These are phyloP conservation scores for Salix caprea DNA, from an alignment of 345 rosid genomes.

Conservation along the genomic window DNA sequence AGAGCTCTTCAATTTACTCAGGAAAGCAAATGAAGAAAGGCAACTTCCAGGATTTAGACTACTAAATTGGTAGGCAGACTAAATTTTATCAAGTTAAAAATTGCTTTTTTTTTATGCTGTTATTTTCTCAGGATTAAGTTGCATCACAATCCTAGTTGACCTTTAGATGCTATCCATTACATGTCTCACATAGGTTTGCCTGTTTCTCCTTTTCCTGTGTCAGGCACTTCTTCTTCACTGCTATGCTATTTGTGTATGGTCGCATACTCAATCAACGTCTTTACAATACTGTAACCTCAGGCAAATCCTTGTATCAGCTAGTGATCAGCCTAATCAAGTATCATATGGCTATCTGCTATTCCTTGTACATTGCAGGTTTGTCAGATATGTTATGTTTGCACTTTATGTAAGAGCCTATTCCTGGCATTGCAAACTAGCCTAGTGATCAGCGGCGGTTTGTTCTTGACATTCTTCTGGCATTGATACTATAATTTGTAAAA, in stretches of 20 bases:
- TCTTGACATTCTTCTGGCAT: not conserved
- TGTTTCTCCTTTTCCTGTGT: constrained; percentile 5
- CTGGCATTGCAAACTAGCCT: not conserved
- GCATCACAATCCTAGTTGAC: not conserved
- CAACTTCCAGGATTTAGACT: constrained; percentile 85
- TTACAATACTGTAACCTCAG: constrained; percentile 78
- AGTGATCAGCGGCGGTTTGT: not conserved
- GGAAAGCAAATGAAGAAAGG: constrained; percentile 80
- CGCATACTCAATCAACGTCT: constrained; percentile 91
- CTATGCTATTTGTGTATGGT: constrained; percentile 92
- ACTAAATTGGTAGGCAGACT: constrained; percentile 58
- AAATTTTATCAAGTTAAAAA: not conserved
- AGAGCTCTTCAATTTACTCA: constrained; percentile 77
- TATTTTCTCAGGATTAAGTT: not conserved
- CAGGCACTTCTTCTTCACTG: constrained; percentile 98
- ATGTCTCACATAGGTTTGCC: not conserved
- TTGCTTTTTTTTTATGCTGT: not conserved
- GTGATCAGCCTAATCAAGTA: constrained; percentile 81
- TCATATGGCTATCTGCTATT: constrained; percentile 88
- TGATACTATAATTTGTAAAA: not conserved
- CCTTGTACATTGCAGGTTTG: constrained; percentile 82
- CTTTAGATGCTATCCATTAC: not conserved
- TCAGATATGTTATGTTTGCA: not conserved
- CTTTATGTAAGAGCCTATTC: not conserved
- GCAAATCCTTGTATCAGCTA: constrained; percentile 71